phyloP scores from a whole-genome alignment of 495 filamentous ascomycete genomes.

The Geopyxis carbonaria region DNA sequence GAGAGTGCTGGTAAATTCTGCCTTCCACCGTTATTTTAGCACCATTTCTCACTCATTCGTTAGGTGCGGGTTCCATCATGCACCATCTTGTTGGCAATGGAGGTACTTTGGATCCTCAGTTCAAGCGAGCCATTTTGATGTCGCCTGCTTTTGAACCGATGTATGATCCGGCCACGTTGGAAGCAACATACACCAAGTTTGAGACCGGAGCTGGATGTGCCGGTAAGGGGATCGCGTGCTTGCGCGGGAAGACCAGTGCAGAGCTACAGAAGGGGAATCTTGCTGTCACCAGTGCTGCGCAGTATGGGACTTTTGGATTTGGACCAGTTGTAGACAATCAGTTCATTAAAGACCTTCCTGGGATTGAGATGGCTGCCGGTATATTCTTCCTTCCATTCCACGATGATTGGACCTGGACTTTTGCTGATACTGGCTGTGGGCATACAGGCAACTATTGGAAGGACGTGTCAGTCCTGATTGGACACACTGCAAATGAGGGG shows the following conservation, averaged over 20 bases:
- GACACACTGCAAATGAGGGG: conserved; percentile 16
- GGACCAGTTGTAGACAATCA: conserved; percentile 32
- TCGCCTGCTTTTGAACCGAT: conserved; percentile 33
- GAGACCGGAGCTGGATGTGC: conserved; percentile 31
- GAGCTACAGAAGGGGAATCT: conserved; percentile 30
- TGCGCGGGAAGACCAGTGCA: conserved; percentile 26
- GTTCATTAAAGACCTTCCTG: conserved; percentile 31
- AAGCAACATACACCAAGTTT: conserved; percentile 31
- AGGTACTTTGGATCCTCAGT: conserved; percentile 33
- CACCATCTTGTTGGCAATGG: conserved; percentile 28
- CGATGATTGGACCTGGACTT: too few species aligned
- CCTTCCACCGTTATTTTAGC: neutral
- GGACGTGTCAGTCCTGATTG: conserved; percentile 11
- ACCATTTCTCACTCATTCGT: conserved; percentile 13
- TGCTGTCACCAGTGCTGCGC: conserved; percentile 23
- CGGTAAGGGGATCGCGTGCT: conserved; percentile 30
- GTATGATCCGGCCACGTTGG: conserved; percentile 28
- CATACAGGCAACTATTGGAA: conserved; percentile 34
- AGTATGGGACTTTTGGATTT: conserved; percentile 29
- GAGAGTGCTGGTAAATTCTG: conserved; percentile 25
- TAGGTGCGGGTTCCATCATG: conserved; percentile 29
- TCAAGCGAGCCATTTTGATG: conserved; percentile 29
- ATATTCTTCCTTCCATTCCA: too few species aligned
- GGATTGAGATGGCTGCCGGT: conserved; percentile 27
- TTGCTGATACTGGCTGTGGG: too few species aligned